Evolutionary conservation across 176 grass and related monocot genomes (phyloP), one percentile per base, ranked within the genome.

Genomic region (Tillandsia leiboldiana): DNA sequence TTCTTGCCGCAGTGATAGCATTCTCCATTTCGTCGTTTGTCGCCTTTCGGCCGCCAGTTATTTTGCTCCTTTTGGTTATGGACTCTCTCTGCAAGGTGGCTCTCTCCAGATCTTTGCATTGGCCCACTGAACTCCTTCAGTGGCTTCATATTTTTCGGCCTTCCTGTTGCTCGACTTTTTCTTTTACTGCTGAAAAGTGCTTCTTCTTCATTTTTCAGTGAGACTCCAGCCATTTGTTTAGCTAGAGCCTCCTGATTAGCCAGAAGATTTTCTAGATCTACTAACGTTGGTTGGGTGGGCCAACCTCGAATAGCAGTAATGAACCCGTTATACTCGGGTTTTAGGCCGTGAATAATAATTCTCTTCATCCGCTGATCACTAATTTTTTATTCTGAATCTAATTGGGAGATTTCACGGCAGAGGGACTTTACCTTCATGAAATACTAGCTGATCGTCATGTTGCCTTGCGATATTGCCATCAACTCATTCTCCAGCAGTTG

Each of bases 221-320:
- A 71, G 1, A 71, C 42, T 11, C 51, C 23, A 0, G 1, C 3
- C 51, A 61, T 75, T 10, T 76, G 5, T 2, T 75, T 64, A 3
- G 33, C 14, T 70, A 72, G 49, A 15, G 50, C 58, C 26, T 76
- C 28, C 13, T 75, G 8, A 13, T 66, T 67, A n/a, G 22, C 9
- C 0, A 80, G 50, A 3, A 80, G 10, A 69, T 85, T 80, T 26
- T 80, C 61, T 1, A 80, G 8, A 29, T 85, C 67, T 0, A 72
- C 11, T 0, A 73, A 17, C 1, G 67, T 61, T 49, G 67, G 51
- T 51, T 79, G 10, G 48, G 53, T 80, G 62, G 48, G 28, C 50
- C 71, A 72, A 8, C 50, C 57, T 47, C 17, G 51, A 1, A 80
- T 26, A 3, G n/a, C 27, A 42, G 9, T 49, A 48, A 84, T 78